Evolutionary conservation across 108 stramenopile species (phyloP).

Genomic region (Nitzschia sp.): DNA sequence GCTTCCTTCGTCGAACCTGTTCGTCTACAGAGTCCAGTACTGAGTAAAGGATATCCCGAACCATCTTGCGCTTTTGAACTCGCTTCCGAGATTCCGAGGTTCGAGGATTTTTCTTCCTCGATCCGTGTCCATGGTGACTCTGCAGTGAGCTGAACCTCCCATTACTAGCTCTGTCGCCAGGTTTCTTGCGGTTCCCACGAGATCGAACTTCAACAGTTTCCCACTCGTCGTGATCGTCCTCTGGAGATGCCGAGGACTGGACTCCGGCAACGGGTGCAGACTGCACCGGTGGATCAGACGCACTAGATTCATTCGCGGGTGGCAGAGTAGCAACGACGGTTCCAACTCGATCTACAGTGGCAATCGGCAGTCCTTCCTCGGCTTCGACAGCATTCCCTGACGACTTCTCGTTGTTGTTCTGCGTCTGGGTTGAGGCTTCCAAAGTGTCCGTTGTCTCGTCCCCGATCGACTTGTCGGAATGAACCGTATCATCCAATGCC

Average conservation of each 20-base stretch:
- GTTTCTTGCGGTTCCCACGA: slow-evolving; percentile 43
- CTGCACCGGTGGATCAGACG: not conserved
- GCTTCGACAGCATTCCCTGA: not conserved
- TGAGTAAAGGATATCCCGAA: slow-evolving; percentile 56
- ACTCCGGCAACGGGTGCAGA: not conserved
- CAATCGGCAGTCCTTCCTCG: not conserved
- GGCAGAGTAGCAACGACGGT: slow-evolving; percentile 1
- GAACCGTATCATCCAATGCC: not conserved
- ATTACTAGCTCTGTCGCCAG: slow-evolving; percentile 18
- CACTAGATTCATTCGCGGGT: not conserved
- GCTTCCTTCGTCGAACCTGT: slow-evolving; percentile 39
- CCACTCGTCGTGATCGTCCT: slow-evolving; percentile 57
- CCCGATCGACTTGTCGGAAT: not conserved
- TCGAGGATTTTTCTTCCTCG: slow-evolving; percentile 40
- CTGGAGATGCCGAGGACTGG: not conserved
- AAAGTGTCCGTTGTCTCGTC: not conserved
- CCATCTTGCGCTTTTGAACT: slow-evolving; percentile 39
- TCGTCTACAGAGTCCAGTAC: slow-evolving; percentile 65
- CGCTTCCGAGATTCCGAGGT: slow-evolving; percentile 25
- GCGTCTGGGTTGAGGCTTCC: not conserved
- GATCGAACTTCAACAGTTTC: slow-evolving; percentile 67
- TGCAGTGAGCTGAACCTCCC: slow-evolving; percentile 12
- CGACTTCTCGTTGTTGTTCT: not conserved
- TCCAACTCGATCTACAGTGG: not conserved
- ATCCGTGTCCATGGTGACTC: slow-evolving; percentile 23